phyloP scores from a whole-genome alignment of 345 rosid genomes.

The Eucalyptus pumila region DNA sequence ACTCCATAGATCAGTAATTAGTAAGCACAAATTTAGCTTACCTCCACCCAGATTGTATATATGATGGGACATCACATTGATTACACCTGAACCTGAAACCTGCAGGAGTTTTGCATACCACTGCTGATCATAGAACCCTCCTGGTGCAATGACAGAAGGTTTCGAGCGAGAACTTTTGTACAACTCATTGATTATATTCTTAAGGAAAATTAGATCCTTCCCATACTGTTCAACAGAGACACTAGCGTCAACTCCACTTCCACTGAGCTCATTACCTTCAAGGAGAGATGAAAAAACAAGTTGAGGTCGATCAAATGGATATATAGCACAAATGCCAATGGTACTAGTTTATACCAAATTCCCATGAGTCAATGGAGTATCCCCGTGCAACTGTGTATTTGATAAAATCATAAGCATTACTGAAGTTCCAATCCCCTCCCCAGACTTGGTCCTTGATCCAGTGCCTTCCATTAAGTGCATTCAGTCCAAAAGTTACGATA shows the following conservation, averaged over 20 bases:
- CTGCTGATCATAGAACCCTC: constrained; percentile 66
- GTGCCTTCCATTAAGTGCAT: constrained; percentile 85
- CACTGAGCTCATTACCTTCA: constrained; percentile 87
- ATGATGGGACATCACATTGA: constrained; percentile 72
- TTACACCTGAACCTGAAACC: constrained; percentile 52
- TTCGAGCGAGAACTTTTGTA: constrained; percentile 39
- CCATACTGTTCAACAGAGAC: constrained; percentile 69
- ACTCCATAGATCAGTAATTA: neutral
- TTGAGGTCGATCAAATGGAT: neutral
- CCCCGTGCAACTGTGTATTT: constrained; percentile 73
- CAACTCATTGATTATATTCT: constrained; percentile 32
- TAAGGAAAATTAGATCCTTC: constrained; percentile 60
- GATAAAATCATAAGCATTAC: constrained; percentile 61
- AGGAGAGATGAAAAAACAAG: neutral
- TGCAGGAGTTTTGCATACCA: constrained; percentile 78
- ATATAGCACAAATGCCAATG: neutral
- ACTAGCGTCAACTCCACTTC: constrained; percentile 74
- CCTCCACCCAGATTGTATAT: constrained; percentile 96
- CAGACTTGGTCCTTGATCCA: constrained; percentile 31
- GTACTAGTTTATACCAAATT: constrained; percentile 49
- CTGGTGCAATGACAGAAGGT: constrained; percentile 78
- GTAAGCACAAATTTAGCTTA: neutral
- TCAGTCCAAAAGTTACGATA: constrained; percentile 70
- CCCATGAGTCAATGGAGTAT: constrained; percentile 86
- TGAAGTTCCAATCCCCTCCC: constrained; percentile 89